A percentile compares a stretch with the other conserved stretches of the same genome.
Evolutionary conservation across 495 filamentous ascomycete species (phyloP).

Genomic region (Physcia stellaris): DNA sequence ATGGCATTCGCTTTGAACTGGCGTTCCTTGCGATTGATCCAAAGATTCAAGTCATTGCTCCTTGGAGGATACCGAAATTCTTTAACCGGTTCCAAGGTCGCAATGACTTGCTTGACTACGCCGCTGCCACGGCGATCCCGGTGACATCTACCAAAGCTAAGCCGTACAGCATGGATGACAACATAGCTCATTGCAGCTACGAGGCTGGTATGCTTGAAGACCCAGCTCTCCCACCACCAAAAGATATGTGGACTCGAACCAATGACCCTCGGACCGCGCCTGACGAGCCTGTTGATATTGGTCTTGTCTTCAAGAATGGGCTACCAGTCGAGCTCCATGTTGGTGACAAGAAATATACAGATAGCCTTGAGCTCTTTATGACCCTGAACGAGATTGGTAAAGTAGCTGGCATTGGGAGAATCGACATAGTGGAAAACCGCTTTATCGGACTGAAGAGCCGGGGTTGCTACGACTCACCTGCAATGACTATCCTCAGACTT

Average conservation of each 20-base stretch:
- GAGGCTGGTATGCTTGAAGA: slow-evolving; percentile 74
- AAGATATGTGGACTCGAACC: slow-evolving; percentile 79
- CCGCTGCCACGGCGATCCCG: slow-evolving; percentile 61
- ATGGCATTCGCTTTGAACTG: slow-evolving; percentile 77
- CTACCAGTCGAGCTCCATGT: slow-evolving; percentile 55
- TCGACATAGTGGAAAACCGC: slow-evolving; percentile 76
- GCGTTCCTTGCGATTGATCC: slow-evolving; percentile 60
- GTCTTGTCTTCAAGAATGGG: slow-evolving; percentile 72
- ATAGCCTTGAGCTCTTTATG: slow-evolving; percentile 67
- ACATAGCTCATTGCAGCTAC: slow-evolving; percentile 76
- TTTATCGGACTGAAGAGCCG: slow-evolving; percentile 79
- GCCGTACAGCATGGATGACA: slow-evolving; percentile 46
- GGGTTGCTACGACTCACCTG: slow-evolving; percentile 81
- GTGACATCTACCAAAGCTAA: slow-evolving; percentile 78
- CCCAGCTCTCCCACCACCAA: slow-evolving; percentile 47
- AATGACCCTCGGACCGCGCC: slow-evolving; percentile 65
- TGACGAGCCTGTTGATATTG: slow-evolving; percentile 62
- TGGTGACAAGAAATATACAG: slow-evolving; percentile 49
- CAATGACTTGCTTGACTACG: slow-evolving; percentile 81
- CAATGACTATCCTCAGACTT: slow-evolving; percentile 41
- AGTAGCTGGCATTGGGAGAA: slow-evolving; percentile 66
- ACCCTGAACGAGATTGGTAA: slow-evolving; percentile 65
- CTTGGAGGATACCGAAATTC: slow-evolving; percentile 78
- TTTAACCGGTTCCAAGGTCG: slow-evolving; percentile 71
- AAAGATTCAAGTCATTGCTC: slow-evolving; percentile 64